phyloP scores from a whole-genome alignment of 306 rosid genomes.

The Purshia tridentata region DNA sequence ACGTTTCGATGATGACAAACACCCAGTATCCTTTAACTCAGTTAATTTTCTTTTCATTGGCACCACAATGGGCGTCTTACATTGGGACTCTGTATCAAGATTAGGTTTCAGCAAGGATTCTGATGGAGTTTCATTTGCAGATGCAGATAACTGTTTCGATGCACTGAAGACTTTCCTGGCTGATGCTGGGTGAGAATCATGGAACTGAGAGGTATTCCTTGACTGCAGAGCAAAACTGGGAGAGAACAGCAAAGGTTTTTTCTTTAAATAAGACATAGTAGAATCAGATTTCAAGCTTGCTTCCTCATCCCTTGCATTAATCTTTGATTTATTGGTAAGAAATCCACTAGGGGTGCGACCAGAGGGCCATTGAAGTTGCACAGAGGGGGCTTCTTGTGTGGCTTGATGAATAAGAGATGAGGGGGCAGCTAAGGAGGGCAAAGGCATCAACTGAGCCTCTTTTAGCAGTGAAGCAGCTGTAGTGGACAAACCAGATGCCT shows the following conservation, averaged over 20 bases:
- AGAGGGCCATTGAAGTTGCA: slow-evolving; percentile 79
- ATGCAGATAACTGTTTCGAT: slow-evolving; percentile 51
- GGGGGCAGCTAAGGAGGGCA: slow-evolving; percentile 74
- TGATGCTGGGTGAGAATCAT: slow-evolving; percentile 46
- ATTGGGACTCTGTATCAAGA: slow-evolving; percentile 63
- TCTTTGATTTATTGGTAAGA: slow-evolving; percentile 57
- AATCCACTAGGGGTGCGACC: slow-evolving; percentile 79
- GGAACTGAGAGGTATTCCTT: slow-evolving; percentile 42
- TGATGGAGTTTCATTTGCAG: slow-evolving; percentile 43
- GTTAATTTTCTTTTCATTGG: slow-evolving; percentile 72
- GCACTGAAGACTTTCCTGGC: slow-evolving; percentile 41
- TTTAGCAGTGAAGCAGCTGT: slow-evolving; percentile 73
- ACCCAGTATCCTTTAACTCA: slow-evolving; percentile 65
- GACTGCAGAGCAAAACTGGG: slow-evolving; percentile 63
- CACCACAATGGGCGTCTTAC: slow-evolving; percentile 64
- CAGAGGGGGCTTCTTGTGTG: slow-evolving; percentile 63
- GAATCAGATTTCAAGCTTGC: slow-evolving; percentile 45
- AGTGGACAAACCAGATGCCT: slow-evolving; percentile 77
- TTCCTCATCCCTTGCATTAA: slow-evolving; percentile 57
- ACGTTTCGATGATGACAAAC: slow-evolving; percentile 61
- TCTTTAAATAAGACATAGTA: slow-evolving; percentile 45
- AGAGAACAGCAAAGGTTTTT: slow-evolving; percentile 68
- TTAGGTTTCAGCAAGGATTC: slow-evolving; percentile 43
- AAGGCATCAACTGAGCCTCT: slow-evolving; percentile 94
- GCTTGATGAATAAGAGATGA: slow-evolving; percentile 66